These are phyloP conservation scores for Dichotomopilus funicola DNA, from an alignment of 2,329 filamentous ascomycete genomes.

Conservation along the genomic window DNA sequence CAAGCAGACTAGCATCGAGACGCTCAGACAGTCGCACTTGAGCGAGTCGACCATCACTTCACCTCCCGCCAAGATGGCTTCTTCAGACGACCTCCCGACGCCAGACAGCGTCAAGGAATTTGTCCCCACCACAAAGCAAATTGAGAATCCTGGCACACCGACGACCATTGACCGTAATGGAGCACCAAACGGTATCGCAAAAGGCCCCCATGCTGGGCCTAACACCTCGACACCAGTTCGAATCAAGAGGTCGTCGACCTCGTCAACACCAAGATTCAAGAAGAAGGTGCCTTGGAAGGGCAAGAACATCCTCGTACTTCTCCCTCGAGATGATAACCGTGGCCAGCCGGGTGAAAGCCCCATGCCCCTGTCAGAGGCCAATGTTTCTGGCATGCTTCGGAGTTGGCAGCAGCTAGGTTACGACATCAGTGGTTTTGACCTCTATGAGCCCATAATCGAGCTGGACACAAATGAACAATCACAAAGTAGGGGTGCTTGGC, in stretches of 20 bases:
- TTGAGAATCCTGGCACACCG: not conserved
- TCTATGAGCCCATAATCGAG: constrained; percentile 42
- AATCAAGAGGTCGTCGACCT: constrained; percentile 32
- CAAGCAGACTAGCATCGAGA: constrained; percentile 50
- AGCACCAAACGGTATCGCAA: constrained; percentile 25
- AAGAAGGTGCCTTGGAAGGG: constrained; percentile 71
- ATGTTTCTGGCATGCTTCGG: constrained; percentile 55
- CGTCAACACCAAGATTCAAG: constrained; percentile 51
- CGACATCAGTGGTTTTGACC: constrained; percentile 60
- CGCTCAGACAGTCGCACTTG: constrained; percentile 39
- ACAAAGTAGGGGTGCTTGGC: constrained; percentile 65
- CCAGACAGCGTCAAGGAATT: constrained; percentile 17
- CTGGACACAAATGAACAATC: constrained; percentile 38
- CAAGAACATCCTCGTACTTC: constrained; percentile 64
- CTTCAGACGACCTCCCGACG: constrained; percentile 19
- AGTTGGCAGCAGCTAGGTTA: constrained; percentile 66
- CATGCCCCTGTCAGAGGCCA: constrained; percentile 47
- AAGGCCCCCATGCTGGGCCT: constrained; percentile 14
- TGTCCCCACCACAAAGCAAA: not conserved
- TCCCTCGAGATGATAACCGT: constrained; percentile 62
- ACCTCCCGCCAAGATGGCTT: constrained; percentile 23
- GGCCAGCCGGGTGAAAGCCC: constrained; percentile 50
- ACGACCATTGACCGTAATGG: constrained; percentile 27
- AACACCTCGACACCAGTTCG: constrained; percentile 24
- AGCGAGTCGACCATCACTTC: constrained; percentile 2